These are phyloP conservation scores for Brassica nigra DNA, from an alignment of 345 rosid species.

Conservation along the genomic window DNA sequence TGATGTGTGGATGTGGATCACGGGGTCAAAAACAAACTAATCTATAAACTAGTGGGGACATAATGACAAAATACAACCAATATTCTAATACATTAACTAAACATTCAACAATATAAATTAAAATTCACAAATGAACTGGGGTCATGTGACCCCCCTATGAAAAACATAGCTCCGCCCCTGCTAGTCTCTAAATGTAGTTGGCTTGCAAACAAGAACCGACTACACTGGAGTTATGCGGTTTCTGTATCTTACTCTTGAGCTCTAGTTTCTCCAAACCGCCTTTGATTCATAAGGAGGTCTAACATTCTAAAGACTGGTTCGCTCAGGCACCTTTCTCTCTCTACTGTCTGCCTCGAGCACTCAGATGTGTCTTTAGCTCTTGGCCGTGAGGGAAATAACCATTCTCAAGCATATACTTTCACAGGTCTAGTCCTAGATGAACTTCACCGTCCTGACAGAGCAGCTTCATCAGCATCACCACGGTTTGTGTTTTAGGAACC, in stretches of 20 bases:
- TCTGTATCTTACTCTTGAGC: conserved; percentile 55
- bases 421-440: conserved; percentile 62
- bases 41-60: too few species aligned
- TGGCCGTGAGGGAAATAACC: conserved; percentile 78
- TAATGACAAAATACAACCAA: too few species aligned
- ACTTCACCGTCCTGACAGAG: conserved; percentile 59
- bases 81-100: too few species aligned
- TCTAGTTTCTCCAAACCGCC: conserved; percentile 48
- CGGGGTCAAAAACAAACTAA: too few species aligned
- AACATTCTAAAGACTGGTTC: conserved; percentile 60
- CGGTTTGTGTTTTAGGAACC: conserved; percentile 68
- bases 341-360: conserved; percentile 65
- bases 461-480: conserved; percentile 81
- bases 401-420: conserved; percentile 64
- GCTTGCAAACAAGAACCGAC: not conserved
- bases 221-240: conserved; percentile 26
- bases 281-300: conserved; percentile 45
- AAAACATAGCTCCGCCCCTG: too few species aligned
- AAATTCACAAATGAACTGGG: too few species aligned
- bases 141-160: too few species aligned
- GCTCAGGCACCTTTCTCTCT: conserved; percentile 69
- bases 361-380: conserved; percentile 62
- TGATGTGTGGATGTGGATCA: too few species aligned
- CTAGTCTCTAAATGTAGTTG: not conserved
- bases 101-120: too few species aligned